Conservation (phyloP, 2,329 filamentous ascomycete species). For the Verticillium klebahnii region DNA sequence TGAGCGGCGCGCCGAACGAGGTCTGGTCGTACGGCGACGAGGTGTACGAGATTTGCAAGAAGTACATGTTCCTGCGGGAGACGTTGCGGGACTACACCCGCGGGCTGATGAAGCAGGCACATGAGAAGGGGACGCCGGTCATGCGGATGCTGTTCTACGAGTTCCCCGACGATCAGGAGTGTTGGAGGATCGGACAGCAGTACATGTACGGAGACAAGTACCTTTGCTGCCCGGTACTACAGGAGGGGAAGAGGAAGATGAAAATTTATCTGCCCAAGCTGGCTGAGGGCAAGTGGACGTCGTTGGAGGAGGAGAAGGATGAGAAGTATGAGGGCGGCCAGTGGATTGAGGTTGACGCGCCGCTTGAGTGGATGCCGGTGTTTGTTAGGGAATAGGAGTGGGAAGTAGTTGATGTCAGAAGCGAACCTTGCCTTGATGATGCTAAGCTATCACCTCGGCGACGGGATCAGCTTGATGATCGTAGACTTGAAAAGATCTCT, state of each 20-base stretch:
- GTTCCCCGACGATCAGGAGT: conserved; percentile 48
- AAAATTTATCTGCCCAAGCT: conserved; percentile 47
- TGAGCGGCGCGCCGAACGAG: conserved; percentile 53
- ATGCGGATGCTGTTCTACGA: conserved; percentile 62
- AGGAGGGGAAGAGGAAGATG: conserved; percentile 36
- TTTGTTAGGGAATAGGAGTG: conserved; percentile 5
- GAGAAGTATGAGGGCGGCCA: conserved; percentile 4
- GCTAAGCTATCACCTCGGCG: no score
- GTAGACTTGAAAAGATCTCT: no score
- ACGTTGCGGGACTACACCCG: conserved; percentile 53
- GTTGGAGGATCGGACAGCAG: conserved; percentile 55
- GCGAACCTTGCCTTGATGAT: no score
- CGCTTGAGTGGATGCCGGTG: conserved; percentile 14
- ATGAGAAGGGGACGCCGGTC: conserved; percentile 54
- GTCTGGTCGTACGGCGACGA: conserved; percentile 62
- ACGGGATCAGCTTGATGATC: no score
- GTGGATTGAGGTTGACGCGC: conserved; percentile 11
- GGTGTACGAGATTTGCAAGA: conserved; percentile 55
- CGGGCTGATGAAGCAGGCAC: conserved; percentile 53
- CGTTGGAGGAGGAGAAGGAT: conserved; percentile 4
- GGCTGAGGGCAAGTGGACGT: conserved; percentile 6
- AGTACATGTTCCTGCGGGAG: conserved; percentile 56
- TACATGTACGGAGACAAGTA: conserved; percentile 62
- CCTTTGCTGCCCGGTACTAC: conserved; percentile 51
- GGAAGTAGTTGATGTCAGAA: background rate